Percentiles rank a stretch among this genome's conserved stretches.
These are phyloP conservation scores for Teratosphaeriaceae sp. DNA, from an alignment of 2,329 filamentous ascomycete species.

Conservation along the genomic window DNA sequence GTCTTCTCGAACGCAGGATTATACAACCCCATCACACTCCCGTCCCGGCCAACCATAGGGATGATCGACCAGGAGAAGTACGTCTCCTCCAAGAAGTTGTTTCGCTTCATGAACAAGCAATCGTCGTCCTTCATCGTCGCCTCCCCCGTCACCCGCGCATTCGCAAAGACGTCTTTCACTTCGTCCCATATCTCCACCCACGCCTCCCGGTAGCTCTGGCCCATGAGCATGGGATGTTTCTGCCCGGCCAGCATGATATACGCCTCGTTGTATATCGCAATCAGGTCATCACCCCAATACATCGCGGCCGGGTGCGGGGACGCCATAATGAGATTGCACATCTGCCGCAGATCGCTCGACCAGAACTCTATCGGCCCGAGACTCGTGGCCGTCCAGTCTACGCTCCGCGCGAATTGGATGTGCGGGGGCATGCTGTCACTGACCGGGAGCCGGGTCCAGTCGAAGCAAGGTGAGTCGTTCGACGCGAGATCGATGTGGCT, in stretches of 20 bases:
- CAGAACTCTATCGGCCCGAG: conserved; percentile 71
- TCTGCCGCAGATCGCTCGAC: conserved; percentile 61
- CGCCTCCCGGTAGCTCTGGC: conserved; percentile 57
- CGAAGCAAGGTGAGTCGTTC: conserved; percentile 52
- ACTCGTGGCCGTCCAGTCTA: conserved; percentile 67
- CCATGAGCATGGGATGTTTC: conserved; percentile 73
- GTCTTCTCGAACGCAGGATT: conserved; percentile 81
- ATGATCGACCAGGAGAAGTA: conserved; percentile 82
- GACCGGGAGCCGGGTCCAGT: conserved; percentile 70
- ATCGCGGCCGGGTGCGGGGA: conserved; percentile 52
- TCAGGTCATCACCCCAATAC: conserved; percentile 69
- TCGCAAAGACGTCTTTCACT: conserved; percentile 61
- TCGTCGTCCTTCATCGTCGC: conserved; percentile 83
- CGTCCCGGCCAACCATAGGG: conserved; percentile 67
- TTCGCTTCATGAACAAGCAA: conserved; percentile 63
- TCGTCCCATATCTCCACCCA: conserved; percentile 72
- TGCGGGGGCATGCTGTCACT: conserved; percentile 60
- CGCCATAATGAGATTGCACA: conserved; percentile 78
- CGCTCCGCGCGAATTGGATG: conserved; percentile 63
- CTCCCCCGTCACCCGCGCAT: conserved; percentile 62
- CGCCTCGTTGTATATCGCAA: conserved; percentile 66
- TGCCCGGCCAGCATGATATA: conserved; percentile 65
- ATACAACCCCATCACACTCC: conserved; percentile 60
- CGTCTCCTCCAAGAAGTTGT: conserved; percentile 66
- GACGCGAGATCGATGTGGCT: conserved; percentile 22